Conservation (phyloP, 2,329 filamentous ascomycete genomes). For the Cytospora schulzeri region DNA sequence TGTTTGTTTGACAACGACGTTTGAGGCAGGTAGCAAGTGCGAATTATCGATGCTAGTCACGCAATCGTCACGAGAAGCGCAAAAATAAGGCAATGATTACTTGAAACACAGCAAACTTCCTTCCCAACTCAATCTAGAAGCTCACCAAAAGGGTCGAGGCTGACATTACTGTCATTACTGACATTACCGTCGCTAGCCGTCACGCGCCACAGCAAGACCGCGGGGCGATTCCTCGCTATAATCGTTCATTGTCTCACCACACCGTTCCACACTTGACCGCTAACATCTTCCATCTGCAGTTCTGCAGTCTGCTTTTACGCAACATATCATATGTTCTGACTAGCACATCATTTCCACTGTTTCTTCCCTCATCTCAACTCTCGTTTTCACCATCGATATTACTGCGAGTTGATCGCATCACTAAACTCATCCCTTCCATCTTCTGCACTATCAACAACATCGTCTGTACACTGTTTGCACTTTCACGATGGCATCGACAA, state of each 20-base stretch:
- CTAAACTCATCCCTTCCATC: not conserved
- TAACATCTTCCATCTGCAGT: not conserved
- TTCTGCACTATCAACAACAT: not conserved
- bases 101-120: not conserved
- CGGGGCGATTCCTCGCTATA: slow-evolving; percentile 1
- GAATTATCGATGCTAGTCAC: not conserved
- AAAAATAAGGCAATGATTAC: not conserved
- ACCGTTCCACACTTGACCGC: slow-evolving; percentile 13
- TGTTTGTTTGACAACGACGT: not conserved
- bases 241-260: not conserved
- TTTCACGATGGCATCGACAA: slow-evolving; percentile 23
- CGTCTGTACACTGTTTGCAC: not conserved
- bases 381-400: not conserved
- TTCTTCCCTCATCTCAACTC: not conserved
- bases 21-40: slow-evolving; percentile 5
- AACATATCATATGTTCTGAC: slow-evolving; percentile 8
- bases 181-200: slow-evolving; percentile 21
- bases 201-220: not conserved
- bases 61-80: not conserved
- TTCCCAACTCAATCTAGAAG: not conserved
- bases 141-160: not conserved
- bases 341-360: not conserved
- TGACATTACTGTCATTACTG: too few relatives aligned
- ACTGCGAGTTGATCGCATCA: not conserved
- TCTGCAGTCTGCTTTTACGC: not conserved